Percentiles rank a stretch among this genome's conserved stretches.
phyloP scores from a whole-genome alignment of 805 yeast genomes.

The Metschnikowia dekortorum region DNA sequence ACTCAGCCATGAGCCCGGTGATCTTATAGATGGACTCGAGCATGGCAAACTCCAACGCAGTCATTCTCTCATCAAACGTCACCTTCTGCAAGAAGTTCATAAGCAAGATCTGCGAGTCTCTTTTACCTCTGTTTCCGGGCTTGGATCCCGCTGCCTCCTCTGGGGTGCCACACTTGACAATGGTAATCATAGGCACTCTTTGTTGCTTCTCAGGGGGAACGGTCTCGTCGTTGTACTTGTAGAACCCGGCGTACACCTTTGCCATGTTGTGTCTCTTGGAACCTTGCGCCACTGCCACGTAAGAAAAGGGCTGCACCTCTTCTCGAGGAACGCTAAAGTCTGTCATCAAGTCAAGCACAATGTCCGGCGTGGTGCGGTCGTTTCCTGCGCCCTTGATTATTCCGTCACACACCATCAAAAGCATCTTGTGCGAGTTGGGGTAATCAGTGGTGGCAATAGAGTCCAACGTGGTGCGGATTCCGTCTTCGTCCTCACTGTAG shows the following conservation, averaged over 20 bases:
- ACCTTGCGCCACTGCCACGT: slow-evolving; percentile 95
- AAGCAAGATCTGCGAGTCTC: slow-evolving; percentile 87
- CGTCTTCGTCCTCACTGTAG: slow-evolving; percentile 88
- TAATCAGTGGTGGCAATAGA: slow-evolving; percentile 93
- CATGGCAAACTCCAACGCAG: slow-evolving; percentile 79
- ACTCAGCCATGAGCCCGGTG: slow-evolving; percentile 80
- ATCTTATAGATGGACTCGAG: slow-evolving; percentile 71
- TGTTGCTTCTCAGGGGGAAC: slow-evolving; percentile 80
- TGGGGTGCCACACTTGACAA: slow-evolving; percentile 88
- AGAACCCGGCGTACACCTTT: slow-evolving; percentile 90
- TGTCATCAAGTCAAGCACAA: slow-evolving; percentile 81
- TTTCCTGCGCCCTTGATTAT: slow-evolving; percentile 92
- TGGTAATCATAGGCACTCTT: slow-evolving; percentile 69
- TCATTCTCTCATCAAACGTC: slow-evolving; percentile 92
- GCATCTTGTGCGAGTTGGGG: slow-evolving; percentile 89
- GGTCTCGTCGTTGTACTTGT: slow-evolving; percentile 73
- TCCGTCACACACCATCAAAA: slow-evolving; percentile 89
- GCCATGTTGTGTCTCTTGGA: slow-evolving; percentile 97
- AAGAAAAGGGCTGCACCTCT: slow-evolving; percentile 75
- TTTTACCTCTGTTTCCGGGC: slow-evolving; percentile 95
- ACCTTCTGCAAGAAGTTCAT: slow-evolving; percentile 88
- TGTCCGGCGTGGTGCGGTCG: slow-evolving; percentile 82
- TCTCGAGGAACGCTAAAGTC: slow-evolving; percentile 62
- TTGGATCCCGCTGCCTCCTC: slow-evolving; percentile 58
- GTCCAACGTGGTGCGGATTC: slow-evolving; percentile 83